Conservation (phyloP, 2,329 filamentous ascomycete genomes). For the Colletotrichum cordylinicola region DNA sequence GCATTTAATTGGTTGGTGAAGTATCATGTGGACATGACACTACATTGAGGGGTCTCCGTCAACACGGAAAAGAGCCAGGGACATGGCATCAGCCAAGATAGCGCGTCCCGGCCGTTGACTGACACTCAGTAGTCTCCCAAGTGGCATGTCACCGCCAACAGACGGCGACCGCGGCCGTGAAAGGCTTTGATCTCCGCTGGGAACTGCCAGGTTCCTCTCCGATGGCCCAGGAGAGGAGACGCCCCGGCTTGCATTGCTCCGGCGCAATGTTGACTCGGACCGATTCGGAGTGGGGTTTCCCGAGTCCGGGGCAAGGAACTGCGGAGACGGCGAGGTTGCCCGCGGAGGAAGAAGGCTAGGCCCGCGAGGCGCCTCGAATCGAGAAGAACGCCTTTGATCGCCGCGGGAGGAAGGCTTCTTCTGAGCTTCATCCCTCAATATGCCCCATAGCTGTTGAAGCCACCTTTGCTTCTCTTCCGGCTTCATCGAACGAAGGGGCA, state of each 20-base stretch:
- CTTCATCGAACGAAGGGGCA: slow-evolving; percentile 39
- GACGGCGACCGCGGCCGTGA: neutral
- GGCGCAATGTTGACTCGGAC: neutral
- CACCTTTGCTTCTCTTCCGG: slow-evolving; percentile 40
- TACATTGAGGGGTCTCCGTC: neutral
- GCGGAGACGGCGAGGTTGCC: neutral
- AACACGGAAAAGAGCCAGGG: neutral
- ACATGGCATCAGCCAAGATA: neutral
- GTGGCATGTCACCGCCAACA: neutral
- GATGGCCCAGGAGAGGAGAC: neutral
- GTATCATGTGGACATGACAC: neutral
- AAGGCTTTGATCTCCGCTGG: neutral
- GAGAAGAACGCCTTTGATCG: neutral
- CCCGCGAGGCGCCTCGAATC: neutral
- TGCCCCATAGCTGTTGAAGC: slow-evolving; percentile 34
- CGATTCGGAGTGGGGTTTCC: neutral
- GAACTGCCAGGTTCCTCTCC: neutral
- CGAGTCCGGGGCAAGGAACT: neutral
- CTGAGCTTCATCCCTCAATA: slow-evolving; percentile 26
- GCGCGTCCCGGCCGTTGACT: neutral
- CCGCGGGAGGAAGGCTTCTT: neutral
- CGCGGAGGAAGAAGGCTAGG: neutral
- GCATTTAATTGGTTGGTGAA: slow-evolving; percentile 2
- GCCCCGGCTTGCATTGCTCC: neutral
- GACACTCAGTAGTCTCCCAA: neutral